These are phyloP conservation scores for Mortierella sp. DNA, from an alignment of 371 early-diverging fungal genomes.

Conservation along the genomic window DNA sequence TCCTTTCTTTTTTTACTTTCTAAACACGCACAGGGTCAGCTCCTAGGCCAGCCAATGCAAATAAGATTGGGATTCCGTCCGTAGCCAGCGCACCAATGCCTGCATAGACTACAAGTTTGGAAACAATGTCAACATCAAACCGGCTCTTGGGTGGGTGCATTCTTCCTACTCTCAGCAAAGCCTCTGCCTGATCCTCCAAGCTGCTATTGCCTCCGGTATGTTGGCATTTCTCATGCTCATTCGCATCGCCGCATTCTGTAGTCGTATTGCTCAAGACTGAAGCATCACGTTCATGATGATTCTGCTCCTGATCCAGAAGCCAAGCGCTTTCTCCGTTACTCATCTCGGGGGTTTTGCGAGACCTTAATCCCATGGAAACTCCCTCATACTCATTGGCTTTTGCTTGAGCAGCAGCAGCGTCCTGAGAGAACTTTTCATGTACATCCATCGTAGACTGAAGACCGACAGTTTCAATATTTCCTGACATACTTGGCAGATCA, in stretches of 20 bases:
- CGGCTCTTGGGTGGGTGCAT: constrained; percentile 64
- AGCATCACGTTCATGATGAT: constrained; percentile 27
- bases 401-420: constrained; percentile 53
- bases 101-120: constrained; percentile 77
- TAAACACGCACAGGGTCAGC: constrained; percentile 34
- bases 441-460: constrained; percentile 70
- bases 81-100: constrained; percentile 74
- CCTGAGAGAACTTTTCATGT: constrained; percentile 62
- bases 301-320: constrained; percentile 10
- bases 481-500: constrained; percentile 65
- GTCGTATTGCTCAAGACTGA: constrained; percentile 39
- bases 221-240: not conserved
- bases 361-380: constrained; percentile 55
- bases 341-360: constrained; percentile 38
- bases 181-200: constrained; percentile 54
- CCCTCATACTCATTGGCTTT: constrained; percentile 27
- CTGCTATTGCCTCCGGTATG: constrained; percentile 12
- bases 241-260: constrained; percentile 28
- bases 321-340: constrained; percentile 25
- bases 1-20: not conserved
- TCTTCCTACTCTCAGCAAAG: constrained; percentile 61
- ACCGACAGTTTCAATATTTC: constrained; percentile 64
- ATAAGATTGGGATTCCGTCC: constrained; percentile 64
- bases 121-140: constrained; percentile 78
- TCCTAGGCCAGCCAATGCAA: constrained; percentile 57